Conservation (phyloP, 352 stramenopile species). For the Phytophthora pini region DNA sequence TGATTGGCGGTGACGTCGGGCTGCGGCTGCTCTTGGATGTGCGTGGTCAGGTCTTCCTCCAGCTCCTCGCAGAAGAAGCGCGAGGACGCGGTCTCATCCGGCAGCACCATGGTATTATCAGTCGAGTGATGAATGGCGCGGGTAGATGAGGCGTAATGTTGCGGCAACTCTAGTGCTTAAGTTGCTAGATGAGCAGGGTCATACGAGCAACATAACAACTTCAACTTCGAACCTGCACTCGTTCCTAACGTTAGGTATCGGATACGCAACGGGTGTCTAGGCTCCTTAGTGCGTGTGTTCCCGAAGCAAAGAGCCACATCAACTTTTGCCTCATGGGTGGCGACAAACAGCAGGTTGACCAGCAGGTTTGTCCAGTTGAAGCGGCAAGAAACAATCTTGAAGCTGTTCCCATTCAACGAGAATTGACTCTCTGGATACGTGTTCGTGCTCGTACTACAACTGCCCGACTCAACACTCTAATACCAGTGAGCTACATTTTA, state of each 20-base stretch:
- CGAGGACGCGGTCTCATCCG: constrained; percentile 34
- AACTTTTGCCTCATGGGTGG: constrained; percentile 14
- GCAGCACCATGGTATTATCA: constrained; percentile 12
- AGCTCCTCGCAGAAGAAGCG: constrained; percentile 87
- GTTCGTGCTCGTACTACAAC: no score
- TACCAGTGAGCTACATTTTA: constrained; percentile 34
- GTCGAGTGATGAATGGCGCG: constrained; percentile 10
- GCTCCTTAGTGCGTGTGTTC: constrained; percentile 6
- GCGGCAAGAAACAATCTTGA: constrained; percentile 1
- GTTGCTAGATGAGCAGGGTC: no score
- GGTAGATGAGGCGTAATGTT: neutral
- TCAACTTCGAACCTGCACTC: no score
- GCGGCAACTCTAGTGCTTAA: no score
- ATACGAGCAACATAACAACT: no score
- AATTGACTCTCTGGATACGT: constrained; percentile 1
- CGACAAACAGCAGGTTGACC: neutral
- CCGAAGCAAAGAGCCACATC: neutral
- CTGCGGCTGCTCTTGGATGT: constrained; percentile 36
- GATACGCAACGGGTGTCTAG: neutral
- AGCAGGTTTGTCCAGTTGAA: constrained; percentile 2
- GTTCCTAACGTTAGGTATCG: no score
- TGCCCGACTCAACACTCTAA: constrained; percentile 19
- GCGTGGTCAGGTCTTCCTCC: constrained; percentile 62
- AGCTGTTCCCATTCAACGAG: neutral
- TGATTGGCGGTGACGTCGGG: neutral